phyloP scores from a whole-genome alignment of 108 stramenopile genomes.

The Aurantiochytrium sp. region DNA sequence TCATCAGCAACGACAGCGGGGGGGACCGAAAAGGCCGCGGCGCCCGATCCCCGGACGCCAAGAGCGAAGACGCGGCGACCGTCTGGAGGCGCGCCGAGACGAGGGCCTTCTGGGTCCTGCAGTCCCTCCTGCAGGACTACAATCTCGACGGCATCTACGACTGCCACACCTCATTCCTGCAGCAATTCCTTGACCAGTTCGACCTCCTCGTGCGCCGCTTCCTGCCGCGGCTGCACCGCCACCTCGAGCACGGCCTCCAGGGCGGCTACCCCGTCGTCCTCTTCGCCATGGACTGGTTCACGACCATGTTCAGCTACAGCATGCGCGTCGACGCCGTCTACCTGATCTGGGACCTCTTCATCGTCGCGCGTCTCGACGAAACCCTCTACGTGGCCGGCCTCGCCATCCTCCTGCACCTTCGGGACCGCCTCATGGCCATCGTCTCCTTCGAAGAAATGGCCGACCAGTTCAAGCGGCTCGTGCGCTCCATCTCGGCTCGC shows the following conservation, averaged over 20 bases:
- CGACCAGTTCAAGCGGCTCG: background rate
- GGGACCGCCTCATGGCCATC: background rate
- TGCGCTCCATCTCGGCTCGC: background rate
- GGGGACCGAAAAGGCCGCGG: no score
- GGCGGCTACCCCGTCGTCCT: conserved; percentile 19
- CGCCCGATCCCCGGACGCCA: no score
- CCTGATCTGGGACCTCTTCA: background rate
- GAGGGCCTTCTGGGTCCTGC: background rate
- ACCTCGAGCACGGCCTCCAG: background rate
- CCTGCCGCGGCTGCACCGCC: background rate
- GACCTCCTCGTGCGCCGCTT: conserved; percentile 14
- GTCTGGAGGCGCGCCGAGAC: background rate
- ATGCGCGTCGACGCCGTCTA: conserved; percentile 20
- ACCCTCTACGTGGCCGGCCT: background rate
- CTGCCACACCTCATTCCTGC: background rate
- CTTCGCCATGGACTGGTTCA: conserved; percentile 28
- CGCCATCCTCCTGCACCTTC: background rate
- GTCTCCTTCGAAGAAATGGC: conserved; percentile 9
- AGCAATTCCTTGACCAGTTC: conserved; percentile 3
- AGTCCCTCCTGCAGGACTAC: background rate
- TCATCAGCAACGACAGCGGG: no score
- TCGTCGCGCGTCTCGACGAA: conserved; percentile 19
- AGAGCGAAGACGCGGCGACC: background rate
- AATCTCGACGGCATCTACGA: background rate
- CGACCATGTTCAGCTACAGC: conserved; percentile 26